Conservation (phyloP, 2,329 filamentous ascomycete genomes). For the Exophiala alcalophila region DNA sequence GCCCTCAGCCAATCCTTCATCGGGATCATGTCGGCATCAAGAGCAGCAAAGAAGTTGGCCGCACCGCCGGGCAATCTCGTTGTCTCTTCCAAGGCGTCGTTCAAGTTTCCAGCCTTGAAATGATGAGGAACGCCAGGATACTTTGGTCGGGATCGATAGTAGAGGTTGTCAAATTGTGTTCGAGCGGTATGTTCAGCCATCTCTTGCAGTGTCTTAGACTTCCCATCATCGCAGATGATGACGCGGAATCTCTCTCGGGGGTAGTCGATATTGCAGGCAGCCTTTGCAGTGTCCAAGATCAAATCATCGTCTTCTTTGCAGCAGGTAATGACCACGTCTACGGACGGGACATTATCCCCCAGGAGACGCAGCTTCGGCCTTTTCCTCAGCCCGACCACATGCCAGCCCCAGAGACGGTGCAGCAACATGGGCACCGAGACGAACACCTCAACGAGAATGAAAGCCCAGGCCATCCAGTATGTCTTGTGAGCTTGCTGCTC, state of each 20-base stretch:
- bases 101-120: constrained; percentile 32
- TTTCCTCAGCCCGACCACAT: constrained; percentile 14
- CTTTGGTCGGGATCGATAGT: constrained; percentile 41
- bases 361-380: constrained; percentile 21
- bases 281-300: constrained; percentile 54
- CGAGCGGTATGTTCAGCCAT: constrained; percentile 40
- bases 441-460: constrained; percentile 22
- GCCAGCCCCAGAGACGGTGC: constrained; percentile 19
- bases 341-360: constrained; percentile 49
- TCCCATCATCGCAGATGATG: constrained; percentile 52
- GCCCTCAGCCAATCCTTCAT: constrained; percentile 32
- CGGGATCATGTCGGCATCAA: constrained; percentile 36
- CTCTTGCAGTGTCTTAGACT: constrained; percentile 38
- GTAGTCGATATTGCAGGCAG: constrained; percentile 53
- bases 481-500: constrained; percentile 13
- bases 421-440: constrained; percentile 23
- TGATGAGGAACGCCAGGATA: constrained; percentile 24
- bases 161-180: constrained; percentile 36
- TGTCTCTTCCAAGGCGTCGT: constrained; percentile 25
- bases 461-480: constrained; percentile 27
- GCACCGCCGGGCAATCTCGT: constrained; percentile 23
- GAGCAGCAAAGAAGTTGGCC: constrained; percentile 30
- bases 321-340: constrained; percentile 57
- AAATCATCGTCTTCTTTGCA: constrained; percentile 56
- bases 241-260: constrained; percentile 53